Base-by-base conservation (phyloP, 2,329 filamentous ascomycete genomes). In the Leptoxyphium fumago region DNA sequence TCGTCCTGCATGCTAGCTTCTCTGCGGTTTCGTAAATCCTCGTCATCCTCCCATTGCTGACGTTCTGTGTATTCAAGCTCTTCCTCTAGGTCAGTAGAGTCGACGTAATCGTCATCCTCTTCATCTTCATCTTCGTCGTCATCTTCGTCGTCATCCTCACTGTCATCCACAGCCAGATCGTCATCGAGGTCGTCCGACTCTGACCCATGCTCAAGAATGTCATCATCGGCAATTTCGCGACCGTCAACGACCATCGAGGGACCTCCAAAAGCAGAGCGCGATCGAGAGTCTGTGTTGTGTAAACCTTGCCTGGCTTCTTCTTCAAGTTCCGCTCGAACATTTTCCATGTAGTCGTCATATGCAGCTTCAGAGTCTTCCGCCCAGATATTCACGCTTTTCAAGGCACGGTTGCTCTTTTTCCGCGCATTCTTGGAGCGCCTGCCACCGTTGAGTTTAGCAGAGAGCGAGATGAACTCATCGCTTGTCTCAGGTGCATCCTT, bases 271-370 rank as follows among this genome's bases (percentile, higher is more conserved):
- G 46, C 45, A 21, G 48, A 34, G 15, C 15, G 11, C 43, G 45
- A 40, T 32, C 43, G 26, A 2, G 42, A 29, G 11, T 21, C 41
- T 2, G 44, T 38, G 18, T 44, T 45, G 14, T 38, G 34, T 4
- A 44, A 47, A n/a, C 49, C 13, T 21, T 48, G 45, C 4, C 45
- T 46, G 14, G 52, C 42, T 18, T 52, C 53, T 40, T 50, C 53
- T 5, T 59, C 52, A 18, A 55, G 42, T 44, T 57, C 52, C 14
- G 54, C 68, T 14, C 62, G 63, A 54, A 84, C 69, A 48, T 86
- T 84, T 38, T 74, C 71, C 54, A 85, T 79, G 52, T 87, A 87
- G 54, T 88, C 83, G 1, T 75, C 50, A 36, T 58, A 13, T 9
- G 32, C 15, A 39, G 41, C 40, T 32, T 43, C 45, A 21, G 43